Percentiles rank a stretch among this genome's conserved stretches.
phyloP scores from a whole-genome alignment of 352 stramenopile genomes.

The Pythium sukuiense region DNA sequence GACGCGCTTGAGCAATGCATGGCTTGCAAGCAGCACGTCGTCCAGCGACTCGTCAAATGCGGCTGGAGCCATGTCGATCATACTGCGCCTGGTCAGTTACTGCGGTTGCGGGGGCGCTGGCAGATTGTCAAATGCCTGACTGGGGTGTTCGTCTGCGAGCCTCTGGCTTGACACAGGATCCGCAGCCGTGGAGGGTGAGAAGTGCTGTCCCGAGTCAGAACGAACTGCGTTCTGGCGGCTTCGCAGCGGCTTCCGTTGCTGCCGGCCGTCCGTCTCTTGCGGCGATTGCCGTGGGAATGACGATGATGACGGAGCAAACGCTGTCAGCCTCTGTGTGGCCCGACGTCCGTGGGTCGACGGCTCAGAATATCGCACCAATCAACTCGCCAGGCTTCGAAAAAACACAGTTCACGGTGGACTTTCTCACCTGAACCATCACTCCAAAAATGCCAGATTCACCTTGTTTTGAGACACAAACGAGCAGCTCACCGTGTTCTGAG shows the following conservation, averaged over 20 bases:
- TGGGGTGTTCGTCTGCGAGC: background rate
- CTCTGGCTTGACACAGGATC: background rate
- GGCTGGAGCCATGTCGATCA: slow-evolving; percentile 10
- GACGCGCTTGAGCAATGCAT: slow-evolving; percentile 21
- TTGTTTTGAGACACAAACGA: background rate
- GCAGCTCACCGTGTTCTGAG: background rate
- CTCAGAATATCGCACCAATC: slow-evolving; percentile 9
- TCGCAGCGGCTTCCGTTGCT: slow-evolving; percentile 1
- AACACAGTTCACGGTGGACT: slow-evolving; percentile 8
- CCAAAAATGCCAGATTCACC: background rate
- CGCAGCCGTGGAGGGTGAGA: background rate
- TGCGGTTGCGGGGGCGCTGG: slow-evolving; percentile 2
- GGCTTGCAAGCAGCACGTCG: slow-evolving; percentile 21
- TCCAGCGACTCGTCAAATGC: slow-evolving; percentile 26
- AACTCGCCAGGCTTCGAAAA: background rate
- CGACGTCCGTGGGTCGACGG: background rate
- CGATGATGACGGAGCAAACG: slow-evolving; percentile 2
- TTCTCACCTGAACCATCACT: background rate
- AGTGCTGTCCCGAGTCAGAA: background rate
- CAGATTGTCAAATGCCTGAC: background rate
- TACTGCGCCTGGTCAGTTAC: background rate
- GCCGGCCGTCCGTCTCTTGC: slow-evolving; percentile 3
- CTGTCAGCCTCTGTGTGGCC: background rate
- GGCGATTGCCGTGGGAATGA: background rate
- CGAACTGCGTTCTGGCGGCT: background rate